Percentiles rank a stretch among this genome's conserved stretches.
phyloP scores from a whole-genome alignment of 225 moss, liverwort and hornwort species.

The Antitrichia curtipendula region DNA sequence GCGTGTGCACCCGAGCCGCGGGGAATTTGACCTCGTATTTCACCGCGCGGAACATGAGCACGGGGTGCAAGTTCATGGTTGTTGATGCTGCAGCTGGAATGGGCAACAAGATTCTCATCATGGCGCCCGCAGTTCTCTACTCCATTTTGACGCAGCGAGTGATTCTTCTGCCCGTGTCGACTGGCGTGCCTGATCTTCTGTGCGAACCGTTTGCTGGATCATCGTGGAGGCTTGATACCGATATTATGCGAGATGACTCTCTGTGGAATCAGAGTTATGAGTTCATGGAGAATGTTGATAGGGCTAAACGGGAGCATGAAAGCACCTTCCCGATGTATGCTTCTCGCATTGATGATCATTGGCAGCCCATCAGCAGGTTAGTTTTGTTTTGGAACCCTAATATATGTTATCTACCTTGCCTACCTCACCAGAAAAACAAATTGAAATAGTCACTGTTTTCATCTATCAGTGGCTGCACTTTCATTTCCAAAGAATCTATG shows the following conservation, averaged over 20 bases:
- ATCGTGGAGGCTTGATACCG: slow-evolving; percentile 12
- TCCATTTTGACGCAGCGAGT: slow-evolving; percentile 27
- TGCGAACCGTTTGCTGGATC: slow-evolving; percentile 43
- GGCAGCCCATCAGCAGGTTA: slow-evolving; percentile 33
- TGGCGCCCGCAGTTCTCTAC: slow-evolving; percentile 22
- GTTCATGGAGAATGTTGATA: slow-evolving; percentile 21
- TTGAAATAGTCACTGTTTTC: not conserved
- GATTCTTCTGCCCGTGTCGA: slow-evolving; percentile 11
- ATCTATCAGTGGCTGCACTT: not conserved
- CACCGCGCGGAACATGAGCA: slow-evolving; percentile 2
- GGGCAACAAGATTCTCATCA: slow-evolving; percentile 30
- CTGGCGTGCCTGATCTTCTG: slow-evolving; percentile 20
- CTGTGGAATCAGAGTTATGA: slow-evolving; percentile 14
- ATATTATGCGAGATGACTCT: not conserved
- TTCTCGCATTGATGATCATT: slow-evolving; percentile 7
- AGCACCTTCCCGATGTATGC: slow-evolving; percentile 9
- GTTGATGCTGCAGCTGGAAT: not conserved
- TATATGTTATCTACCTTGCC: not conserved
- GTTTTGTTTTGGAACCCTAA: not conserved
- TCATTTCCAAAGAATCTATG: not conserved
- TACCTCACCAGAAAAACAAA: not conserved
- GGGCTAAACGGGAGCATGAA: slow-evolving; percentile 7
- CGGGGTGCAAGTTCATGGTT: slow-evolving; percentile 51
- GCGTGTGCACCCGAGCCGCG: slow-evolving; percentile 8
- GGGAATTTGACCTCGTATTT: slow-evolving; percentile 39